Percentiles rank a stretch among this genome's conserved stretches.
These are phyloP conservation scores for Neofusicoccum sp. DNA, from an alignment of 2,329 filamentous ascomycete species.

Conservation along the genomic window DNA sequence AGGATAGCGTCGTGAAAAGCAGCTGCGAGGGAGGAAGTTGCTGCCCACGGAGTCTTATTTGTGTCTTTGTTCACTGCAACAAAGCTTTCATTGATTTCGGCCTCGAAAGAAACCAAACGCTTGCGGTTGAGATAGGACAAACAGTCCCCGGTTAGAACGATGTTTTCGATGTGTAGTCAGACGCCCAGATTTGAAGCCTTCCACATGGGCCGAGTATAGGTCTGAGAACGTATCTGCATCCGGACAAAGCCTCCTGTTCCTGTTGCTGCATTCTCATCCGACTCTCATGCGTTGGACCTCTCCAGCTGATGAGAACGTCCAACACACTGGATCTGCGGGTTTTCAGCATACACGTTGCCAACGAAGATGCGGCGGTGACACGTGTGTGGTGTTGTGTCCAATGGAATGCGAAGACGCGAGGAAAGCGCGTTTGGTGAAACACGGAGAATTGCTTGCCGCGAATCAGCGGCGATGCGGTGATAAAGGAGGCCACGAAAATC, in stretches of 20 bases:
- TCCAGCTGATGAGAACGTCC: too few relatives aligned
- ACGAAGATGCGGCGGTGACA: not conserved
- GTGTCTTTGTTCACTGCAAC: not conserved
- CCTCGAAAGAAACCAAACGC: not conserved
- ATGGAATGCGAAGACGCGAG: not conserved
- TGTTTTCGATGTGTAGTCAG: too few relatives aligned
- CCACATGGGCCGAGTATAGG: too few relatives aligned
- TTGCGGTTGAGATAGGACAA: not conserved
- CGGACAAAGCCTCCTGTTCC: too few relatives aligned
- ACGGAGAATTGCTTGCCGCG: not conserved
- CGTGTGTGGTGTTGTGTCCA: not conserved
- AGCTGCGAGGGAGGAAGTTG: not conserved
- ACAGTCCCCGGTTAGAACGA: too few relatives aligned
- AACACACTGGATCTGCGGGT: too few relatives aligned
- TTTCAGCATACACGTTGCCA: too few relatives aligned
- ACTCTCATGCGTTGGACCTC: too few relatives aligned
- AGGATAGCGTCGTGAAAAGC: not conserved
- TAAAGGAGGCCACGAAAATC: not conserved
- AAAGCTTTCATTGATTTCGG: not conserved
- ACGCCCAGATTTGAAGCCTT: too few relatives aligned
- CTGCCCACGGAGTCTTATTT: not conserved
- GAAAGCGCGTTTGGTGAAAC: not conserved
- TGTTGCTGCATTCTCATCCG: too few relatives aligned
- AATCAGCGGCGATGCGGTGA: rapidly evolving
- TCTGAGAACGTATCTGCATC: too few relatives aligned